Evolutionary conservation across 1,284 basidiomycete species (phyloP).

Genomic region (Cutaneotrichosporon sp.): DNA sequence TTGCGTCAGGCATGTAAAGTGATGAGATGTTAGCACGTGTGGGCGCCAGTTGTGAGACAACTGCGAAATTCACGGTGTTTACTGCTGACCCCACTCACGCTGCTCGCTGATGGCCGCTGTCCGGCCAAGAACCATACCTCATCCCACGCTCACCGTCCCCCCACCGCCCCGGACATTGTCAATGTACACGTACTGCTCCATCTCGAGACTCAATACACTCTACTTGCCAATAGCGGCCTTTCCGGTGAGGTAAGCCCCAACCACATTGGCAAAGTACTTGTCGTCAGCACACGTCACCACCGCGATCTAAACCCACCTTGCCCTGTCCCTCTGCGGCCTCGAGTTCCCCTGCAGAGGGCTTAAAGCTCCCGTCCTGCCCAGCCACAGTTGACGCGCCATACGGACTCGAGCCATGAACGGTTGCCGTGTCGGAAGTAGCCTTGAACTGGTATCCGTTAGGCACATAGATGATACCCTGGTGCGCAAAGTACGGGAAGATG

Average conservation of each 20-base stretch:
- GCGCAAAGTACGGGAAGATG: slow-evolving; percentile 68
- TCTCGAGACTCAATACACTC: not conserved
- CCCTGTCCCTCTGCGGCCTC: slow-evolving; percentile 66
- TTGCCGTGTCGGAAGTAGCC: slow-evolving; percentile 61
- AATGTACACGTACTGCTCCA: not conserved
- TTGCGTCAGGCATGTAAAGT: too few species aligned
- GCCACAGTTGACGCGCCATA: slow-evolving; percentile 69
- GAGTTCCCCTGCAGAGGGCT: slow-evolving; percentile 64
- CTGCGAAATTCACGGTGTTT: too few species aligned
- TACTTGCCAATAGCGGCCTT: slow-evolving; percentile 6
- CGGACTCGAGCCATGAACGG: slow-evolving; percentile 66
- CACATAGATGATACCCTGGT: slow-evolving; percentile 64
- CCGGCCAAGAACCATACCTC: too few species aligned
- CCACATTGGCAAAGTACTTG: slow-evolving; percentile 12
- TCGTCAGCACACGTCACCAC: not conserved
- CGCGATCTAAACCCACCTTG: slow-evolving; percentile 32
- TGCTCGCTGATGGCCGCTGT: too few species aligned
- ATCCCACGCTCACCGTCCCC: too few species aligned
- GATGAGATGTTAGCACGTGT: too few species aligned
- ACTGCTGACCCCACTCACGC: too few species aligned
- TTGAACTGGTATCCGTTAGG: slow-evolving; percentile 70
- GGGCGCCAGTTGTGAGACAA: too few species aligned
- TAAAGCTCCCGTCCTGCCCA: slow-evolving; percentile 62
- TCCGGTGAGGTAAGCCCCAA: slow-evolving; percentile 14
- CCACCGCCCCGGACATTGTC: too few species aligned